These are phyloP conservation scores for Pilatotrama ljubarskyi DNA, from an alignment of 768 basidiomycete genomes.

Conservation along the genomic window DNA sequence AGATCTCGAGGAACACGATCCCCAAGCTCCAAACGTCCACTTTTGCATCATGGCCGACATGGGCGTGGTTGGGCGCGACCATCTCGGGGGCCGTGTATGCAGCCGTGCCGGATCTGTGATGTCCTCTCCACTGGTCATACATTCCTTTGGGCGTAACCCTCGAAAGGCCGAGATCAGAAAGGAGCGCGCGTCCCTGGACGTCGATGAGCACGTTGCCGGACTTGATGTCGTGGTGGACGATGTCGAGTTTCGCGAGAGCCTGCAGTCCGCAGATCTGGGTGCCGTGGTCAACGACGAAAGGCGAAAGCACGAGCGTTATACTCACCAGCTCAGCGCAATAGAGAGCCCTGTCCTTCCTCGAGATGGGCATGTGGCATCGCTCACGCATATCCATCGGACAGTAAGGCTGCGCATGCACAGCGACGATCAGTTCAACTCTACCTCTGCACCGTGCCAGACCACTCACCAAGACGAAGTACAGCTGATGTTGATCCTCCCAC, in stretches of 20 bases:
- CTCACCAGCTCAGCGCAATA: constrained; percentile 21
- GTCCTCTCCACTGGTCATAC: not conserved
- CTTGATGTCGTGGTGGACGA: constrained; percentile 53
- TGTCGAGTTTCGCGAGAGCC: constrained; percentile 40
- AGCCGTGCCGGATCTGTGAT: constrained; percentile 37
- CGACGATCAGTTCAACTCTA: not conserved
- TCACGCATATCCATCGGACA: not conserved
- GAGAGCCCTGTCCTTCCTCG: not conserved
- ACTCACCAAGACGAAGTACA: constrained; percentile 14
- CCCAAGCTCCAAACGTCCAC: constrained; percentile 53
- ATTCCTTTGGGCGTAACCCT: not conserved
- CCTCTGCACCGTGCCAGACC: not conserved
- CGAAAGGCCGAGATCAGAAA: constrained; percentile 47
- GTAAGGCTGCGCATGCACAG: not conserved
- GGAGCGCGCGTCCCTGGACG: constrained; percentile 33
- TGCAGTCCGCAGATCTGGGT: constrained; percentile 31
- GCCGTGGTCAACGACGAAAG: not conserved
- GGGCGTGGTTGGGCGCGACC: constrained; percentile 26
- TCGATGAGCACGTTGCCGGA: constrained; percentile 51
- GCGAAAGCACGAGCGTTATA: not conserved
- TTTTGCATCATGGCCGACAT: constrained; percentile 40
- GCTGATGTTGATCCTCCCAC: constrained; percentile 1
- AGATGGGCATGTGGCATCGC: not conserved
- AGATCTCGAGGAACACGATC: constrained; percentile 48
- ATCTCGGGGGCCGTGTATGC: constrained; percentile 52